phyloP scores from a whole-genome alignment of 495 filamentous ascomycete genomes.

The Hypoxylon trugodes region DNA sequence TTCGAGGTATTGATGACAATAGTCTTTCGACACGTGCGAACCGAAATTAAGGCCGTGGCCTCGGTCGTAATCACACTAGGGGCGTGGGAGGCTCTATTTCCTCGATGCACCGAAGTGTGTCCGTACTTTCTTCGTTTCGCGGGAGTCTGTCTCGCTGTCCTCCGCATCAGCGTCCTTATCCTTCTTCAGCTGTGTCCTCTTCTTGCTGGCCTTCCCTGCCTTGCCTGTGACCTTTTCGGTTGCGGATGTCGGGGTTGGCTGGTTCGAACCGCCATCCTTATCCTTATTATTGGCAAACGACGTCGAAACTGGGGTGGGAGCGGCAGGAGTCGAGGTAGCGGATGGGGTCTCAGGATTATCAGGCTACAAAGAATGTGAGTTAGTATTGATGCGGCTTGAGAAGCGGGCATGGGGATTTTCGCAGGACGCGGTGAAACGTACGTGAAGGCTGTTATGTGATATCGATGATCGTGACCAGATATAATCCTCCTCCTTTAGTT shows the following conservation, averaged over 20 bases:
- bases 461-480: slow-evolving; percentile 69
- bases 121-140: slow-evolving; percentile 59
- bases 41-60: too few relatives aligned
- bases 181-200: slow-evolving; percentile 52
- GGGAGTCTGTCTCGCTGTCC: slow-evolving; percentile 61
- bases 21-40: neutral
- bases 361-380: slow-evolving; percentile 43
- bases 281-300: slow-evolving; percentile 48
- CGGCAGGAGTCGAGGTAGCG: slow-evolving; percentile 50
- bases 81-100: slow-evolving; percentile 51
- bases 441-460: slow-evolving; percentile 59
- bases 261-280: slow-evolving; percentile 51
- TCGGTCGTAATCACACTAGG: too few relatives aligned
- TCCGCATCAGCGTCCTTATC: slow-evolving; percentile 50
- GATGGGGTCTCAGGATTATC: slow-evolving; percentile 50
- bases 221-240: slow-evolving; percentile 45
- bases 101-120: slow-evolving; percentile 60
- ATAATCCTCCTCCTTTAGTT: slow-evolving; percentile 59
- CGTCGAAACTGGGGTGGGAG: slow-evolving; percentile 59
- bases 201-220: slow-evolving; percentile 35
- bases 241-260: slow-evolving; percentile 56
- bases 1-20: neutral
- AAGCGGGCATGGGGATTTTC: neutral
- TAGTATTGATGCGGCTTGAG: neutral
- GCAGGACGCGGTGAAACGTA: slow-evolving; percentile 34